Evolutionary conservation across 1,284 basidiomycete species (phyloP).

Genomic region (Boletus sp.): DNA sequence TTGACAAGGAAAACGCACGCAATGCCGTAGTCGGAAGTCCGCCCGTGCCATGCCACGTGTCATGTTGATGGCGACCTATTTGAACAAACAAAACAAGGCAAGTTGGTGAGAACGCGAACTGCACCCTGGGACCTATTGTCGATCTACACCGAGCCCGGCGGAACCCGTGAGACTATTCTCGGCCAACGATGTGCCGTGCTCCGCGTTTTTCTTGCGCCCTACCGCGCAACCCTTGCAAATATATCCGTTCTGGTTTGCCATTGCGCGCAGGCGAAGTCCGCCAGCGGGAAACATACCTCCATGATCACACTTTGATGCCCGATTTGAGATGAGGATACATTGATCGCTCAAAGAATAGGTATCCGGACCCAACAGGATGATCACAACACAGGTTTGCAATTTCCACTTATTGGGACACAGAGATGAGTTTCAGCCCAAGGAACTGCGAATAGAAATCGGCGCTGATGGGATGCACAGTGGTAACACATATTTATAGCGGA

Average conservation of each 20-base stretch:
- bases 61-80: too few relatives aligned
- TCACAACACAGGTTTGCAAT: background rate
- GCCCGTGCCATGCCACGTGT: background rate
- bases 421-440: background rate
- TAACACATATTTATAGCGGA: background rate
- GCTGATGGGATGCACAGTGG: background rate
- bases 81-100: too few relatives aligned
- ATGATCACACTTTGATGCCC: background rate
- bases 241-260: background rate
- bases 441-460: conserved; percentile 2
- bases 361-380: background rate
- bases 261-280: too few relatives aligned
- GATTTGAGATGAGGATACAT: background rate
- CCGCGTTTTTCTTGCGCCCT: background rate
- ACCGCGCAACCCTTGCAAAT: background rate
- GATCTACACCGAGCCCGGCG: conserved; percentile 1
- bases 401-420: background rate
- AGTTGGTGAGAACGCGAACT: background rate
- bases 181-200: background rate
- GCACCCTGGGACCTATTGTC: background rate
- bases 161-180: conserved; percentile 5
- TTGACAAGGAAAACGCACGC: background rate
- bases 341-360: background rate
- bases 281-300: too few relatives aligned
- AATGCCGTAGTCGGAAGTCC: background rate